Evolutionary conservation across 768 basidiomycete genomes (phyloP), one percentile per base, ranked within the genome.

Genomic region (Xerocomus brunneocitrinus): DNA sequence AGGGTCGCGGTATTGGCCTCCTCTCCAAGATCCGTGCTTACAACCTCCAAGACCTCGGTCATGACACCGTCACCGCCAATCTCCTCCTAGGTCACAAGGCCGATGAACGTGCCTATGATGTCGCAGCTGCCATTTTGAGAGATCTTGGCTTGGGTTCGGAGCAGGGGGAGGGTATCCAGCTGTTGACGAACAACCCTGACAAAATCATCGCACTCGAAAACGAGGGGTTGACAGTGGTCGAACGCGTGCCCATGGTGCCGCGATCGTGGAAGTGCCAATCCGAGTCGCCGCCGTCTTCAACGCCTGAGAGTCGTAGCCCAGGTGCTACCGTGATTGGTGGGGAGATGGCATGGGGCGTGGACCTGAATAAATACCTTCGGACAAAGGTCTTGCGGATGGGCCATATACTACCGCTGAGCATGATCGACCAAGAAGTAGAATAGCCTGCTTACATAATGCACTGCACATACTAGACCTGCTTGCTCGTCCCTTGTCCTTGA

Each of bases 321-420:
- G 92, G 91, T 2, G 87, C 84, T 8, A 89, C 90, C 39, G 77
- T 93, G 70, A 85, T 94, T 39, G 92, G 92, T 5, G 87, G 84
- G 9, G 82, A 85, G 14, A 79, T 79, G 28, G 87, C 87, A 8
- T 73, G 84, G 50, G 91, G 93, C 1, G 82, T 83, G 52, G 97
- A 99, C 64, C 70, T 99, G 62, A 93, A 98, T 64, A 92, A 88
- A 72, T 99, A 99, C 68, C 71, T 99, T 62, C 81, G 89, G 67
- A 98, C 97, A 36, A 99, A 99, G 70, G 85, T 98, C n/a, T 73
- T 92, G 66, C 79, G 88, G 55, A 99, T 99, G 97, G 97, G 97
- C 12, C 97, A 99, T 67, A 85, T 95, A 75, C 74, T 97, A 27
- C 83, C 86, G 31, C 65, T 87, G 49, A 49, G 36, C 49, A 56